Percentiles rank a stretch among this genome's conserved stretches.
Conservation (phyloP, 495 filamentous ascomycete genomes). For the Daldinia decipiens region DNA sequence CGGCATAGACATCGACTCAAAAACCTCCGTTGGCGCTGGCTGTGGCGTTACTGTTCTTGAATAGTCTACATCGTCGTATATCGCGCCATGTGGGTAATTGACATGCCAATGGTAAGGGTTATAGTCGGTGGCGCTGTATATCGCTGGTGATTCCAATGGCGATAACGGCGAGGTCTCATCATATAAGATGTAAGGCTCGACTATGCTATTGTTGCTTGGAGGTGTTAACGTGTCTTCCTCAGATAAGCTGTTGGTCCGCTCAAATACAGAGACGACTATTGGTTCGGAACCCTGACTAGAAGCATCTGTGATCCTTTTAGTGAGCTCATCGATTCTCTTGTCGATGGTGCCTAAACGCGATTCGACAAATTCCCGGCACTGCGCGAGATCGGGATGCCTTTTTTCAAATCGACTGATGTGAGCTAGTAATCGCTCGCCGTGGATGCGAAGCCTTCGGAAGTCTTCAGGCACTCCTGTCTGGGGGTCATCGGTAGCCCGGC, state of each 20-base stretch:
- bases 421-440: conserved; percentile 67
- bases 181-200: conserved; percentile 43
- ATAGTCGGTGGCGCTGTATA: conserved; percentile 38
- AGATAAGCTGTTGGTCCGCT: conserved; percentile 74
- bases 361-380: conserved; percentile 59
- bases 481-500: conserved; percentile 64
- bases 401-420: conserved; percentile 59
- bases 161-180: conserved; percentile 40
- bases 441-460: conserved; percentile 75
- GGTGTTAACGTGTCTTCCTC: conserved; percentile 55
- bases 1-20: conserved; percentile 48
- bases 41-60: conserved; percentile 47
- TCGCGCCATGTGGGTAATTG: conserved; percentile 24
- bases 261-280: conserved; percentile 73
- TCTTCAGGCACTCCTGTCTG: conserved; percentile 73
- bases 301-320: conserved; percentile 59
- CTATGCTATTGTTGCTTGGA: conserved; percentile 51
- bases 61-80: conserved; percentile 27
- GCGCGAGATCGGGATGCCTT: conserved; percentile 49
- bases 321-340: conserved; percentile 66
- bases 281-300: conserved; percentile 55
- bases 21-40: conserved; percentile 40
- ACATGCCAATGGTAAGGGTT: conserved; percentile 52
- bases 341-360: conserved; percentile 63
- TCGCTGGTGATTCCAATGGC: conserved; percentile 42